Evolutionary conservation across 768 basidiomycete genomes (phyloP).

Genomic region (Kwoniella sp.): DNA sequence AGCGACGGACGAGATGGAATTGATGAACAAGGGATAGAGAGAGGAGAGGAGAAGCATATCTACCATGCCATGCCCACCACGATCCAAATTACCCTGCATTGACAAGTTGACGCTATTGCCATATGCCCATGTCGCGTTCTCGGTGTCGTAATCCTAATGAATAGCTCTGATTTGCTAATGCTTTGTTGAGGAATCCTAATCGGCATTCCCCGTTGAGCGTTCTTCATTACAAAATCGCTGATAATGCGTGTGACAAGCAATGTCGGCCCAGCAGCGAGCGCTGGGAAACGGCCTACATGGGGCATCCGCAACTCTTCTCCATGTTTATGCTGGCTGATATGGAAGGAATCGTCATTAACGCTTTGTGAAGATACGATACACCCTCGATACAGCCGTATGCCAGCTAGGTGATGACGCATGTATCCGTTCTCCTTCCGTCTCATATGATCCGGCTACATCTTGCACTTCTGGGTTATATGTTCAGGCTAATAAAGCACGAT

Average conservation of each 20-base stretch:
- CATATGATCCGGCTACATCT: no score
- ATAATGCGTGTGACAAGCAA: background rate
- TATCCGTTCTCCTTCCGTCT: no score
- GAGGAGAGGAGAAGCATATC: background rate
- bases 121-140: no score
- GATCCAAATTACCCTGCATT: no score
- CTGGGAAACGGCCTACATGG: conserved; percentile 4
- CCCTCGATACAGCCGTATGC: no score
- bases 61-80: no score
- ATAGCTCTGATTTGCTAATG: background rate
- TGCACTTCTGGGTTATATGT: no score
- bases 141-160: background rate
- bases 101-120: no score
- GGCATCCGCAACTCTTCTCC: conserved; percentile 6
- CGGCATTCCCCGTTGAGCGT: background rate
- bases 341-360: background rate
- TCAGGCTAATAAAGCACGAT: no score
- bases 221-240: background rate
- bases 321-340: background rate
- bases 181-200: background rate
- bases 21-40: background rate
- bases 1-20: background rate
- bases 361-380: no score
- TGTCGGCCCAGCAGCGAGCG: background rate
- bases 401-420: no score